These are phyloP conservation scores for Malus hybrid DNA, from an alignment of 331 rosid genomes.

Conservation along the genomic window DNA sequence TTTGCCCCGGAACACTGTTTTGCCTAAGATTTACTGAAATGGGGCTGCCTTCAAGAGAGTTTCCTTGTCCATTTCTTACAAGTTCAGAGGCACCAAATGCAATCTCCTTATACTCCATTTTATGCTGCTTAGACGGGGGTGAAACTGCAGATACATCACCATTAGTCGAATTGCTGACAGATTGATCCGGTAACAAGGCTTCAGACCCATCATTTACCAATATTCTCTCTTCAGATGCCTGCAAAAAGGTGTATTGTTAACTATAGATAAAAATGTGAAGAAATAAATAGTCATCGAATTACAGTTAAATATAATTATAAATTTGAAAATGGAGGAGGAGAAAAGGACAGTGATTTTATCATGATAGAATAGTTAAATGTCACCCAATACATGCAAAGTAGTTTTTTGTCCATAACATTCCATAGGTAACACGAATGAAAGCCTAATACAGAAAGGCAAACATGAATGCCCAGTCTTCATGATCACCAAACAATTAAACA, in stretches of 20 bases:
- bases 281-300: not conserved
- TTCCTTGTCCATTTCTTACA: conserved; percentile 3
- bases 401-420: not conserved
- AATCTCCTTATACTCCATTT: conserved; percentile 9
- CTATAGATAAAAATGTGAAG: not conserved
- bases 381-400: not conserved
- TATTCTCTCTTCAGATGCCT: conserved; percentile 33
- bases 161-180: conserved; percentile 6
- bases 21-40: conserved; percentile 17
- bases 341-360: not conserved
- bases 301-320: not conserved
- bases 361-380: not conserved
- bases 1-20: conserved; percentile 24
- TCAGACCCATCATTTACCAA: conserved; percentile 32
- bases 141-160: conserved; percentile 11
- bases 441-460: not conserved
- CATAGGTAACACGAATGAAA: not conserved
- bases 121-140: conserved; percentile 2
- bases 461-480: not conserved
- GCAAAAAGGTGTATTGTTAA: conserved; percentile 6
- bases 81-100: conserved; percentile 17
- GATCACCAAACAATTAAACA: not conserved
- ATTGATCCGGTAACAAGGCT: conserved; percentile 10
- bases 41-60: conserved; percentile 14
- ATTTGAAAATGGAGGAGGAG: not conserved